Percentiles rank a stretch among this genome's conserved stretches.
These are phyloP conservation scores for Heliamphora pulchella DNA, from an alignment of 179 eudicot species.

Conservation along the genomic window DNA sequence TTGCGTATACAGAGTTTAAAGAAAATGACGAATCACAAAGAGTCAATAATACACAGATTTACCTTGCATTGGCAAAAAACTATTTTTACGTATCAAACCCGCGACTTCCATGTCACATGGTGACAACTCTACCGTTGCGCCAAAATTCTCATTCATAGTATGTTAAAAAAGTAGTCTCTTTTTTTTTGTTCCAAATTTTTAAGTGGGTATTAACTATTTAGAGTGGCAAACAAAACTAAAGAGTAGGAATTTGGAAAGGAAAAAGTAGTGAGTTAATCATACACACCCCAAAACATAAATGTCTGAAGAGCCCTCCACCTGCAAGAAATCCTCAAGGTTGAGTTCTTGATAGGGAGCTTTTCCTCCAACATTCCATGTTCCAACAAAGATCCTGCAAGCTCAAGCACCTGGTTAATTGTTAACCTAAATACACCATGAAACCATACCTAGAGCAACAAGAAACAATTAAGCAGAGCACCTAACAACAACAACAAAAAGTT, in stretches of 20 bases:
- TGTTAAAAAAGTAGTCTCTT: no score
- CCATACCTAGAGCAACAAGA: not conserved
- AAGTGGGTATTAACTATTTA: no score
- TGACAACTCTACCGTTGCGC: no score
- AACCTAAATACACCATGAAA: not conserved
- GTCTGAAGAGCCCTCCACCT: slow-evolving; percentile 68
- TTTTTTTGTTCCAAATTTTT: no score
- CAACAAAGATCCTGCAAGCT: slow-evolving; percentile 62
- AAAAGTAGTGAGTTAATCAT: not conserved
- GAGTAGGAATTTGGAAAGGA: not conserved
- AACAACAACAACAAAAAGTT: not conserved
- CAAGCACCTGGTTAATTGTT: not conserved
- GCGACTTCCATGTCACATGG: no score
- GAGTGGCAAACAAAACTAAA: no score
- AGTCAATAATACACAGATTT: no score
- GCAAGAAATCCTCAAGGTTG: slow-evolving; percentile 71
- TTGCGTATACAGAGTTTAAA: no score
- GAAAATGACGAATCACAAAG: no score
- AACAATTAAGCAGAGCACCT: not conserved
- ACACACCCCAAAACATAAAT: slow-evolving; percentile 77
- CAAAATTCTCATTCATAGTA: no score
- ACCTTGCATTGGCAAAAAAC: no score
- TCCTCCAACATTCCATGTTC: slow-evolving; percentile 97
- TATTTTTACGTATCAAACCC: no score
- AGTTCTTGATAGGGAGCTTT: slow-evolving; percentile 56